Evolutionary conservation across 108 stramenopile species (phyloP).

Genomic region (Skeletonema costatum): DNA sequence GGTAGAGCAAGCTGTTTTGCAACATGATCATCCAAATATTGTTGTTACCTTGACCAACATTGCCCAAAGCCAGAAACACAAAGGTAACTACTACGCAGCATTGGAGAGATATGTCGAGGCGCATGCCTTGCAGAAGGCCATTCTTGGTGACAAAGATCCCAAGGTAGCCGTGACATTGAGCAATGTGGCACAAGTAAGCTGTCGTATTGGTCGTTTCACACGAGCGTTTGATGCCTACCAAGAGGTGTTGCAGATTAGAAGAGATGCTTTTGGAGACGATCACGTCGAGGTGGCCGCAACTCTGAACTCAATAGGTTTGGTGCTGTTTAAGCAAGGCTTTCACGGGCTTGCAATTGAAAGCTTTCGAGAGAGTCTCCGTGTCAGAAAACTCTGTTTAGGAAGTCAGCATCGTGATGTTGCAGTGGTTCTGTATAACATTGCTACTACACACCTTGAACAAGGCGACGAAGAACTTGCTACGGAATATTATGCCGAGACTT

Average conservation of each 20-base stretch:
- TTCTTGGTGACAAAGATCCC: slow-evolving; percentile 33
- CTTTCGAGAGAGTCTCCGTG: slow-evolving; percentile 59
- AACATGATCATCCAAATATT: slow-evolving; percentile 59
- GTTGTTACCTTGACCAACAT: slow-evolving; percentile 71
- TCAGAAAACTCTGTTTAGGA: slow-evolving; percentile 55
- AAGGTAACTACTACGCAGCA: slow-evolving; percentile 58
- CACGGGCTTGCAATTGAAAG: slow-evolving; percentile 56
- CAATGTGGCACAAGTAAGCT: slow-evolving; percentile 63
- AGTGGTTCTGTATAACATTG: slow-evolving; percentile 61
- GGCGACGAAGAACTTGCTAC: slow-evolving; percentile 64
- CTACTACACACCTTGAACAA: slow-evolving; percentile 57
- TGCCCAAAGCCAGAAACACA: slow-evolving; percentile 66
- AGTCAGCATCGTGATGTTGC: slow-evolving; percentile 43
- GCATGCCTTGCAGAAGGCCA: slow-evolving; percentile 29
- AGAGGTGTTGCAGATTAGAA: slow-evolving; percentile 54
- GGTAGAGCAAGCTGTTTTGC: slow-evolving; percentile 55
- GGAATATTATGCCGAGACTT: slow-evolving; percentile 52
- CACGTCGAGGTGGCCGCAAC: slow-evolving; percentile 64
- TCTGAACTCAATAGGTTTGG: slow-evolving; percentile 67
- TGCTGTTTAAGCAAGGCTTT: slow-evolving; percentile 63
- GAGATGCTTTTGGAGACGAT: slow-evolving; percentile 51
- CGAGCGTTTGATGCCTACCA: slow-evolving; percentile 64
- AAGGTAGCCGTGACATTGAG: slow-evolving; percentile 53
- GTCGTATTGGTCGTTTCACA: slow-evolving; percentile 41
- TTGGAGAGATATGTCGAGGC: slow-evolving; percentile 49